Conservation (phyloP, 106 monocot genomes). For the Allium sativum region DNA sequence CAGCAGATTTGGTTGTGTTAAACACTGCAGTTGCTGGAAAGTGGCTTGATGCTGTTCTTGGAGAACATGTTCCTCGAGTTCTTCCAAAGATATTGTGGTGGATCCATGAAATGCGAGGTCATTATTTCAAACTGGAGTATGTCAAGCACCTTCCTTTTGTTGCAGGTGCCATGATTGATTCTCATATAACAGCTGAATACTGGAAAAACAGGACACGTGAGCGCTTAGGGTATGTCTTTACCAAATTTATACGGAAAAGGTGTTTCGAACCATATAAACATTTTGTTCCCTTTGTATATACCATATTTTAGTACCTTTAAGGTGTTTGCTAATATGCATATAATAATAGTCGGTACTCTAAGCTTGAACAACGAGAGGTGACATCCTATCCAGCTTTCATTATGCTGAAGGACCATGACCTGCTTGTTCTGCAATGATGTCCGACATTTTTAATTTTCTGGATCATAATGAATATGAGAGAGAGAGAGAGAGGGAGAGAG, state of each 20-base stretch:
- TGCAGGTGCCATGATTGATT: constrained; percentile 95
- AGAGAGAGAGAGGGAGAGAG: too few relatives aligned
- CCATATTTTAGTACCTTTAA: neutral
- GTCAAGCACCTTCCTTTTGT: constrained; percentile 92
- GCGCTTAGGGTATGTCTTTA: constrained; percentile 54
- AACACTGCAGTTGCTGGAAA: constrained; percentile 98
- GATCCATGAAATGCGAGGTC: constrained; percentile 99
- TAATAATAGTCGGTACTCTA: too few relatives aligned
- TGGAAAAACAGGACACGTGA: constrained; percentile 86
- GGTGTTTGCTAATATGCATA: neutral
- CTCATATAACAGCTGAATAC: constrained; percentile 73
- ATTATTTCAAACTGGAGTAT: constrained; percentile 92
- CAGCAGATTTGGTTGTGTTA: constrained; percentile 73
- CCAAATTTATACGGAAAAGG: too few relatives aligned
- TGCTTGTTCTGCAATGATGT: neutral
- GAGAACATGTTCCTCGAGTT: constrained; percentile 47
- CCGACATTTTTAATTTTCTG: neutral
- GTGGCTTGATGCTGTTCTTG: constrained; percentile 85
- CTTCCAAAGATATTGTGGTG: constrained; percentile 95
- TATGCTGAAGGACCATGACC: neutral
- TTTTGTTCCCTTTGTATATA: too few relatives aligned
- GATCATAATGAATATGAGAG: too few relatives aligned
- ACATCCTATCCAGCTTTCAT: too few relatives aligned
- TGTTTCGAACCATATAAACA: too few relatives aligned
- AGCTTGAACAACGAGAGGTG: too few relatives aligned